Conservation (phyloP, 257 asterid genomes). For the Oldenlandia corymbosa region DNA sequence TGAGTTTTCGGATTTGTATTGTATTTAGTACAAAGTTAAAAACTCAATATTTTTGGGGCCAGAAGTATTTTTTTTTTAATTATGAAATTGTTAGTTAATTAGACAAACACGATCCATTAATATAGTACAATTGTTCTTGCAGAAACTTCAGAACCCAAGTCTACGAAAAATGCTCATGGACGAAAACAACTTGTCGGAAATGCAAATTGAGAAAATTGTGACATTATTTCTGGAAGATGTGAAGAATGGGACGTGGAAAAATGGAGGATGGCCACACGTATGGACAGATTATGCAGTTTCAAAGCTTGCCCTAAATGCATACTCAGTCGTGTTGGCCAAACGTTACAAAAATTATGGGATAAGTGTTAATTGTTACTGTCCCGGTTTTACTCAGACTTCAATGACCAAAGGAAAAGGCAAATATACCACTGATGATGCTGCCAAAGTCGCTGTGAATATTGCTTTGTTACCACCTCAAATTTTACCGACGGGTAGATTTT, state of each 20-base stretch:
- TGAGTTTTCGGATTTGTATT: too few species aligned
- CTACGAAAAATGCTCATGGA: slow-evolving; percentile 39
- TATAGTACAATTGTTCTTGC: too few species aligned
- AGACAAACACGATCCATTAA: too few species aligned
- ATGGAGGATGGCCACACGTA: slow-evolving; percentile 65
- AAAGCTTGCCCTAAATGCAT: slow-evolving; percentile 62
- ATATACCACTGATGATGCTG: slow-evolving; percentile 45
- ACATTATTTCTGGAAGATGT: slow-evolving; percentile 44
- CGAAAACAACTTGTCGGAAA: slow-evolving; percentile 43
- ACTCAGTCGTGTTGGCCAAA: slow-evolving; percentile 50
- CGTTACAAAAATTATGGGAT: slow-evolving; percentile 27
- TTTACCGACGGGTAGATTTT: slow-evolving; percentile 57
- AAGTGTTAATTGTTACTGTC: slow-evolving; percentile 69
- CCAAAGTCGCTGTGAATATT: slow-evolving; percentile 32
- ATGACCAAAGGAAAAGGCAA: slow-evolving; percentile 67
- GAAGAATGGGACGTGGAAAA: slow-evolving; percentile 50
- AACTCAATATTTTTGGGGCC: too few species aligned
- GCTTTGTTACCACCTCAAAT: slow-evolving; percentile 40
- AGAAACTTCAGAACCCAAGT: slow-evolving; percentile 54
- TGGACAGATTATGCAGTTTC: slow-evolving; percentile 88
- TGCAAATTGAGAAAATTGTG: slow-evolving; percentile 42
- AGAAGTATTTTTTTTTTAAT: too few species aligned
- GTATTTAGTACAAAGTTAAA: too few species aligned
- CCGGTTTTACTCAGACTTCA: slow-evolving; percentile 76
- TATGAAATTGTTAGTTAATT: too few species aligned